Percentiles rank a stretch among this genome's conserved stretches.
Conservation (phyloP, 2,329 filamentous ascomycete species). For the Rugonectria rugulosa region DNA sequence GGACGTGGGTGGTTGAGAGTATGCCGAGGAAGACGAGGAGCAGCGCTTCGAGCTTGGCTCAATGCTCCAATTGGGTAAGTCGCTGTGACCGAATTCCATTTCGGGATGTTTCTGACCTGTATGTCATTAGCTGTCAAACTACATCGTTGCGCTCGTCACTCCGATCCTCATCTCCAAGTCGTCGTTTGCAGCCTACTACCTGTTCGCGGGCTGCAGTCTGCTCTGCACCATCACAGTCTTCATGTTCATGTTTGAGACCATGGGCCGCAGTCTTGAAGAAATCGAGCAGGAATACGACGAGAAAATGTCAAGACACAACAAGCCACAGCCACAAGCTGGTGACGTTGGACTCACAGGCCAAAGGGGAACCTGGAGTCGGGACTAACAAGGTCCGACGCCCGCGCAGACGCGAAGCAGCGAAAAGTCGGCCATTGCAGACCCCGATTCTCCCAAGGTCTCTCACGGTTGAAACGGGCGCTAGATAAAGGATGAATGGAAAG, state of each 20-base stretch:
- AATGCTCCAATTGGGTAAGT: conserved; percentile 60
- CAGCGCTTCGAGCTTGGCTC: conserved; percentile 60
- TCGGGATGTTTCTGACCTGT: neutral
- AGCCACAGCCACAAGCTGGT: neutral
- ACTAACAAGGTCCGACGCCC: neutral
- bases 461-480: neutral
- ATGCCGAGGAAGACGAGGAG: conserved; percentile 62
- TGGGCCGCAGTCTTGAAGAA: conserved; percentile 50
- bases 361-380: neutral
- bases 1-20: conserved; percentile 64
- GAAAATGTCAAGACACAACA: neutral
- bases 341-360: neutral
- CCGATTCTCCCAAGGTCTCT: too few relatives aligned
- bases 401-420: neutral
- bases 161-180: conserved; percentile 49
- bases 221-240: conserved; percentile 46
- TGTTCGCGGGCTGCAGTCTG: conserved; percentile 52
- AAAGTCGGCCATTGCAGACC: too few relatives aligned
- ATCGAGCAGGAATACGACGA: conserved; percentile 39
- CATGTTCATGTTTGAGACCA: conserved; percentile 53
- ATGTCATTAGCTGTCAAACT: conserved; percentile 48
- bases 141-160: conserved; percentile 54
- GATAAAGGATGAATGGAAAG: neutral
- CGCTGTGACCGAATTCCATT: neutral
- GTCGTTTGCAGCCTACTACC: conserved; percentile 53